These are phyloP conservation scores for Fusarium penzigii DNA, from an alignment of 2,329 filamentous ascomycete genomes.

Conservation along the genomic window DNA sequence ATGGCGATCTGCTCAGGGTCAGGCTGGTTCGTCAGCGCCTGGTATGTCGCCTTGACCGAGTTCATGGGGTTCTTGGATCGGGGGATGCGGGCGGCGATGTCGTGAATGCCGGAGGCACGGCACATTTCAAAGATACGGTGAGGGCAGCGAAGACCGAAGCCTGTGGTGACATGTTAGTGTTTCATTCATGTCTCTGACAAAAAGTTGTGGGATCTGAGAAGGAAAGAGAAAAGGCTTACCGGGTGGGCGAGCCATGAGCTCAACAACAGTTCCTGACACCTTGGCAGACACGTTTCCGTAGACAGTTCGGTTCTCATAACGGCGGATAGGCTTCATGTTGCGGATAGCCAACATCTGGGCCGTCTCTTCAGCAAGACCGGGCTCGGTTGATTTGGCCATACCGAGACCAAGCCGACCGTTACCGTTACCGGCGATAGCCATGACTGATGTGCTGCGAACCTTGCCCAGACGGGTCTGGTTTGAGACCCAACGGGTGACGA, in stretches of 20 bases:
- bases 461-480: conserved; percentile 98
- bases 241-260: conserved; percentile 80
- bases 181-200: neutral
- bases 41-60: conserved; percentile 86
- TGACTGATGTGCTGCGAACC: conserved; percentile 72
- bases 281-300: conserved; percentile 83
- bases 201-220: neutral
- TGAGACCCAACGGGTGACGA: conserved; percentile 73
- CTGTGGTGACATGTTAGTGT: conserved; percentile 46
- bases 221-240: conserved; percentile 57
- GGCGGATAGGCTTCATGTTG: conserved; percentile 88
- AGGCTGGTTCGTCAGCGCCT: conserved; percentile 80
- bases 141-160: conserved; percentile 91
- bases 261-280: conserved; percentile 82
- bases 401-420: conserved; percentile 86
- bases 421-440: conserved; percentile 84
- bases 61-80: conserved; percentile 97
- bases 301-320: conserved; percentile 91
- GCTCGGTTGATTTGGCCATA: conserved; percentile 83
- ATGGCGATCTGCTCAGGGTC: conserved; percentile 88
- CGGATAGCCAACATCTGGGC: conserved; percentile 79
- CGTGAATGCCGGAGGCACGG: conserved; percentile 80
- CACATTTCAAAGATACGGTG: conserved; percentile 94
- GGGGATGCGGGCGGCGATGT: conserved; percentile 80
- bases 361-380: conserved; percentile 66